A percentile compares a stretch with the other conserved stretches of the same genome.
Conservation (phyloP, 495 filamentous ascomycete species). For the Hyaloscypha variabilis region DNA sequence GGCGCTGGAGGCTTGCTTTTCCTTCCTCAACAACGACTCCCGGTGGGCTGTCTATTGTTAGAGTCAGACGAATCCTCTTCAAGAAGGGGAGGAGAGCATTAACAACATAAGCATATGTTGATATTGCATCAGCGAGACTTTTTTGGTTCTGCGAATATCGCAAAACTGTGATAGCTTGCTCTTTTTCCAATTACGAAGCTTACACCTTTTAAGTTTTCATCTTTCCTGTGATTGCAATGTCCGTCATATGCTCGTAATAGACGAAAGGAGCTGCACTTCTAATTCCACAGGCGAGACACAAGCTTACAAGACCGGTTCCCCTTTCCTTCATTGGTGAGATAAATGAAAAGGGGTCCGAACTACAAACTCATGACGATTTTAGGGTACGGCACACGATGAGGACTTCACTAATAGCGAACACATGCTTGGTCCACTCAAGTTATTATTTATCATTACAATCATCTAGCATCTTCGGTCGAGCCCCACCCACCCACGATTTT, state of each 20-base stretch:
- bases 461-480: not conserved
- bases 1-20: constrained; percentile 7
- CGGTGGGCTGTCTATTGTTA: not conserved
- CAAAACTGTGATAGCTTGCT: not conserved
- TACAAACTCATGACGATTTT: too few relatives aligned
- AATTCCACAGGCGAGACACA: too few relatives aligned
- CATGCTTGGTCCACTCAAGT: not conserved
- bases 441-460: not conserved
- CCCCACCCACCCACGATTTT: not conserved
- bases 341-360: too few relatives aligned
- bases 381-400: too few relatives aligned
- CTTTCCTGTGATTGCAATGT: not conserved
- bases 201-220: not conserved
- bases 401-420: not conserved
- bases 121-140: not conserved
- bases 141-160: not conserved
- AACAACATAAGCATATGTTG: not conserved
- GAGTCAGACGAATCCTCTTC: not conserved
- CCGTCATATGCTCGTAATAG: too few relatives aligned
- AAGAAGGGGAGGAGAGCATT: not conserved
- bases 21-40: not conserved
- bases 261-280: too few relatives aligned
- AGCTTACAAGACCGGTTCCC: too few relatives aligned
- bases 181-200: not conserved
- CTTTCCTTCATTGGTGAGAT: too few relatives aligned